Base-by-base conservation (phyloP, 2,329 filamentous ascomycete species). In the Xylaria sp. region DNA sequence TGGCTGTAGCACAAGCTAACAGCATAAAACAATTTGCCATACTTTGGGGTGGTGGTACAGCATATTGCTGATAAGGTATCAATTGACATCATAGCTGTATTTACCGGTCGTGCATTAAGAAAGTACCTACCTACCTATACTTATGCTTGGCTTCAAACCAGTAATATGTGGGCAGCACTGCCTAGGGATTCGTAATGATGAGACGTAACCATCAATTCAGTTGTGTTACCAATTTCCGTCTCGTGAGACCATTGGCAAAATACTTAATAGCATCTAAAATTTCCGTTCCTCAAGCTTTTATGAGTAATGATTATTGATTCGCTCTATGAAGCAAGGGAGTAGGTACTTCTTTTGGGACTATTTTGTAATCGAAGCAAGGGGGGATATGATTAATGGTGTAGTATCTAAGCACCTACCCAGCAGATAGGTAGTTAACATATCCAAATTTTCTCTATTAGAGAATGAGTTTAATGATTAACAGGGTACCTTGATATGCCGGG, bases 1-100 rank as follows among this genome's bases (percentile, higher is more conserved):
- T n/a, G n/a, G n/a, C 51, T 54, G 53, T 36, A 15, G 36, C 29
- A 13, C 25, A 42, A 55, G 22, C 53, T 15, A 55, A 55, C 53
- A 39, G 15, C 22, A 42, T 33, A 33, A n/a, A n/a, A n/a, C 15
- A 3, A 9, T 13, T 31, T 31, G 49, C 45, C 6, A 29, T 29
- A 29, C 45, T 31, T 31, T 51, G 27, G 27, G 49, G 17, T 33
- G 47, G 49, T 51, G 49, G 49, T 17, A 51, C 49, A 15, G 49
- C 49, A 51, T 27, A 33, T 20, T 31, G n/a, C 27, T 15, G 49
- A n/a, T n/a, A n/a, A n/a, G n/a, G 29, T 29, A 51, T 51, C 27
- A 51, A 51, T 27, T 51, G 49, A 51, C 49, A 51, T 33, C 49
- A 51, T 33, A 33, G 17, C 25, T 9, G 38, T 45, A 13, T 45